Conservation (phyloP, 2,329 filamentous ascomycete genomes). For the Drechslerella coelobrocha region DNA sequence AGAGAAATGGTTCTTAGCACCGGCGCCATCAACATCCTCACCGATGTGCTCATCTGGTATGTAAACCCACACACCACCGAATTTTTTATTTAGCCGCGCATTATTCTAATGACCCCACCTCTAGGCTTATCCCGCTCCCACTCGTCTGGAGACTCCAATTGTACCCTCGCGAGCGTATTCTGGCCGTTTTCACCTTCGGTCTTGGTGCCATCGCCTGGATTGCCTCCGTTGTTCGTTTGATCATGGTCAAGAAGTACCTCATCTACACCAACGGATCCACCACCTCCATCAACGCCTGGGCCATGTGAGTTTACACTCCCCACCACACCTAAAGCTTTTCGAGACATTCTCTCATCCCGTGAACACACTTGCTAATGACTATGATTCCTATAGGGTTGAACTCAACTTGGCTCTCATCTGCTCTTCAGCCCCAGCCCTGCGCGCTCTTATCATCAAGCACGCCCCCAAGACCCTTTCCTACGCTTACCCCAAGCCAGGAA, state of each 20-base stretch:
- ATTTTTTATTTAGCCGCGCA: constrained; percentile 22
- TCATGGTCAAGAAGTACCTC: constrained; percentile 30
- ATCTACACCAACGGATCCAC: constrained; percentile 43
- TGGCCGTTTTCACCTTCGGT: constrained; percentile 48
- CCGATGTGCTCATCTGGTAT: constrained; percentile 49
- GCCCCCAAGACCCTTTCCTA: constrained; percentile 49
- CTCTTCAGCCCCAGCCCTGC: constrained; percentile 45
- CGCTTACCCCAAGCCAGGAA: constrained; percentile 36
- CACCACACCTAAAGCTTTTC: constrained; percentile 11
- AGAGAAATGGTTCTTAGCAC: constrained; percentile 36
- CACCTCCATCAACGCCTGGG: constrained; percentile 48
- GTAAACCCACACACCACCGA: constrained; percentile 18
- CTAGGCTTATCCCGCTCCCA: constrained; percentile 47
- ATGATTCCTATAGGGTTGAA: constrained; percentile 29
- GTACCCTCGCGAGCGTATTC: constrained; percentile 45
- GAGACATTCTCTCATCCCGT: neutral
- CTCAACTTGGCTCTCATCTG: constrained; percentile 49
- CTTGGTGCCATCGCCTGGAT: constrained; percentile 48
- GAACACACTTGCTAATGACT: constrained; percentile 3
- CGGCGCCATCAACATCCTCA: constrained; percentile 46
- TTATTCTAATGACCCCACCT: constrained; percentile 34
- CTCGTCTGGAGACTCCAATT: constrained; percentile 50
- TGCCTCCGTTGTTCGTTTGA: constrained; percentile 42
- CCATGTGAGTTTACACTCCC: constrained; percentile 48
- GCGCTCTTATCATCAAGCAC: constrained; percentile 46